Conservation (phyloP, 2,329 filamentous ascomycete species). For the Tolypocladium amazonense region DNA sequence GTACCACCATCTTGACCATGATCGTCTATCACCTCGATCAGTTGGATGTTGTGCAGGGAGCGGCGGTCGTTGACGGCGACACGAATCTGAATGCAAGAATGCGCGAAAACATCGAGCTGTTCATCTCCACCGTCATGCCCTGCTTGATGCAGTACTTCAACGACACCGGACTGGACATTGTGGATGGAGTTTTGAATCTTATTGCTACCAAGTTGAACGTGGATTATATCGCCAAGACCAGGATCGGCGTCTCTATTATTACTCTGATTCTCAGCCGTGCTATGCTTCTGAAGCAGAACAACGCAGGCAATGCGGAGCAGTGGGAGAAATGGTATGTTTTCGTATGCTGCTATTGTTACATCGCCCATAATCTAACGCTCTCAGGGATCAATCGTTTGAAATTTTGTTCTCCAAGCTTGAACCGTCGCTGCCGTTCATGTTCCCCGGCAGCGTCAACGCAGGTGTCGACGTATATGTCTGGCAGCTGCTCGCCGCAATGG, state of each 20-base stretch:
- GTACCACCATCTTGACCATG: conserved; percentile 91
- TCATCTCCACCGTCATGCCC: conserved; percentile 79
- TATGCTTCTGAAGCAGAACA: conserved; percentile 80
- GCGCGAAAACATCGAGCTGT: conserved; percentile 87
- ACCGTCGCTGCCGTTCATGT: conserved; percentile 71
- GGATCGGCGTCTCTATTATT: conserved; percentile 79
- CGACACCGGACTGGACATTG: conserved; percentile 82
- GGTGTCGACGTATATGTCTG: conserved; percentile 94
- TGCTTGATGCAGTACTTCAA: conserved; percentile 83
- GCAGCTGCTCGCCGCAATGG: conserved; percentile 94
- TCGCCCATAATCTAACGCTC: conserved; percentile 14
- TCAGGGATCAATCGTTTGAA: conserved; percentile 68
- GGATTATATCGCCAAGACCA: conserved; percentile 72
- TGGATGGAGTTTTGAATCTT: conserved; percentile 79
- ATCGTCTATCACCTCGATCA: conserved; percentile 89
- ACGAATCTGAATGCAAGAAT: conserved; percentile 61
- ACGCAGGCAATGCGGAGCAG: conserved; percentile 56
- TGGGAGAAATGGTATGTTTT: conserved; percentile 66
- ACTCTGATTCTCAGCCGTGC: conserved; percentile 92
- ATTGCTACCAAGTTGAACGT: conserved; percentile 77
- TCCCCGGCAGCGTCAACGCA: conserved; percentile 82
- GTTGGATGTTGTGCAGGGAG: conserved; percentile 78
- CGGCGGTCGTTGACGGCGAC: conserved; percentile 64
- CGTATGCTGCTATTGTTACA: not conserved
- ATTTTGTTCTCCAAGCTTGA: conserved; percentile 80